phyloP scores from a whole-genome alignment of 2,329 filamentous ascomycete species.

The Penicillium sp. region DNA sequence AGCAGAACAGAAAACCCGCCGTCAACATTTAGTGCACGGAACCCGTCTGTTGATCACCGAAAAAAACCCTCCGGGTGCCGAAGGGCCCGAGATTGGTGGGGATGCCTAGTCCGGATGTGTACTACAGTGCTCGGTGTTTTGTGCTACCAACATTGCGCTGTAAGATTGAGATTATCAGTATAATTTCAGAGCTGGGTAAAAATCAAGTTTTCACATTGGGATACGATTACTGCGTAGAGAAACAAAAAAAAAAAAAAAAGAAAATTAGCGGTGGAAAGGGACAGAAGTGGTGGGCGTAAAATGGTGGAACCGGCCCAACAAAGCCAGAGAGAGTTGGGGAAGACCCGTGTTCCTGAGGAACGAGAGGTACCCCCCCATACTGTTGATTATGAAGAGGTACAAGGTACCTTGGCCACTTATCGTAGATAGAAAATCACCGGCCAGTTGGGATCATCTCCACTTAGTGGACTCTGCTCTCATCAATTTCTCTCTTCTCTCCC shows the following conservation, averaged over 20 bases:
- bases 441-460: slow-evolving; percentile 18
- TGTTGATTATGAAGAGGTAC: slow-evolving; percentile 16
- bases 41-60: neutral
- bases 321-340: slow-evolving; percentile 25
- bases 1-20: neutral
- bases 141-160: neutral
- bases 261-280: slow-evolving; percentile 9
- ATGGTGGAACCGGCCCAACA: slow-evolving; percentile 29
- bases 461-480: slow-evolving; percentile 20
- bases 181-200: neutral
- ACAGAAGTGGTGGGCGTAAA: slow-evolving; percentile 3
- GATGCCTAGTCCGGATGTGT: neutral
- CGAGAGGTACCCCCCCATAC: slow-evolving; percentile 16
- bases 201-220: too few relatives aligned
- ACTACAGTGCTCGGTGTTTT: neutral
- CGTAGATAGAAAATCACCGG: neutral
- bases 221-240: neutral
- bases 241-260: neutral
- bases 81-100: neutral
- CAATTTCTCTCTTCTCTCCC: slow-evolving; percentile 13
- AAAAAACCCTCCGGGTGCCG: neutral
- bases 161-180: too few relatives aligned
- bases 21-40: neutral
- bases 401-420: neutral
- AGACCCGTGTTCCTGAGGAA: slow-evolving; percentile 13